Evolutionary conservation across 176 grass and related monocot genomes (phyloP), one percentile per base, ranked within the genome.

Genomic region (Puccinellia tenuiflora): DNA sequence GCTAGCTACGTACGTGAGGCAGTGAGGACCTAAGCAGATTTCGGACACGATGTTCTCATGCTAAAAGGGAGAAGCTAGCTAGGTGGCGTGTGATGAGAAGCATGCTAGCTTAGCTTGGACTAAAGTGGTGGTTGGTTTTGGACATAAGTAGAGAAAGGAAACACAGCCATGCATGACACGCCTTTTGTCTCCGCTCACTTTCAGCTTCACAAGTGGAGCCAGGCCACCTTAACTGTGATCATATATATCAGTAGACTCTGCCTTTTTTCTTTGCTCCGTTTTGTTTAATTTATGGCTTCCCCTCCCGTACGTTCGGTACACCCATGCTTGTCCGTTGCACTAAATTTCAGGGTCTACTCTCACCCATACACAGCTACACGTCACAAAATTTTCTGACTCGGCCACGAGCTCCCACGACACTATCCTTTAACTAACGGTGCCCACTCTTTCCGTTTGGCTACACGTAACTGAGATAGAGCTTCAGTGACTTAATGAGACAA

Each of bases 141-240:
- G 78, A 42, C 54, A n/a, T n/a, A n/a, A n/a, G 56, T 47, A 65
- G 30, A 28, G 2, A 45, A 37, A 26, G 9, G 39, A 35, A 54
- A 68, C 61, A 66, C 62, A 17, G 65, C 73, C 53, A 83, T 35
- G 81, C 68, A 25, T 11, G 45, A 56, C 66, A 56, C 66, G 22
- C 26, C 67, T 88, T 88, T 86, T 86, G 83, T 62, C 70, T 83
- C 77, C 46, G 45, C 66, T 9, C 22, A 15, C 78, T 89, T 89
- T 85, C 68, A 72, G 68, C 38, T 22, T 39, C 1, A 11, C 10
- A 22, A 69, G 37, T 7, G 69, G 6, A 40, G 68, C 31, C 40
- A n/a, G 31, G 40, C 43, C 33, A 11, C 71, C 60, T n/a, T 64
- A n/a, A n/a, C n/a, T n/a, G 28, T 33, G 24, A 20, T 39, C 71